Evolutionary conservation across 2,329 filamentous ascomycete genomes (phyloP).

Genomic region (Sphaerostilbella broomeana): DNA sequence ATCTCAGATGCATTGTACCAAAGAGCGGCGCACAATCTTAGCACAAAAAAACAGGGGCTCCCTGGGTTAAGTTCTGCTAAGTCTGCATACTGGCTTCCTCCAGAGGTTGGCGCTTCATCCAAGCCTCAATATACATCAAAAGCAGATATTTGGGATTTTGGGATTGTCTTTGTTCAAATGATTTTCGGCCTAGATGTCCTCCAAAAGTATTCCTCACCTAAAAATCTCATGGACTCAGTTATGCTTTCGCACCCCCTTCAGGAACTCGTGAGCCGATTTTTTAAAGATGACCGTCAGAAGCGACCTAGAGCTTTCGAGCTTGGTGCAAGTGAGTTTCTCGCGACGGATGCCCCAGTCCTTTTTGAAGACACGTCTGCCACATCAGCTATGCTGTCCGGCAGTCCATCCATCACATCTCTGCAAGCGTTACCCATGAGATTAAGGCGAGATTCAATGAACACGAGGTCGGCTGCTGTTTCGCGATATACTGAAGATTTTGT

Average conservation of each 20-base stretch:
- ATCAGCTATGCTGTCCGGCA: slow-evolving; percentile 33
- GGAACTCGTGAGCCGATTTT: slow-evolving; percentile 77
- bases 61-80: slow-evolving; percentile 55
- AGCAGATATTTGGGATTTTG: slow-evolving; percentile 92
- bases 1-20: slow-evolving; percentile 70
- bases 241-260: slow-evolving; percentile 67
- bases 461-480: slow-evolving; percentile 46
- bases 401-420: slow-evolving; percentile 37
- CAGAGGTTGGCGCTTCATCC: slow-evolving; percentile 61
- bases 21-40: slow-evolving; percentile 57
- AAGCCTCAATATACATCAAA: slow-evolving; percentile 64
- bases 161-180: slow-evolving; percentile 89
- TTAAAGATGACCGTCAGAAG: slow-evolving; percentile 77
- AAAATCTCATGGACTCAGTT: slow-evolving; percentile 62
- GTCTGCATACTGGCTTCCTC: slow-evolving; percentile 76
- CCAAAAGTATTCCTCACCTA: slow-evolving; percentile 72
- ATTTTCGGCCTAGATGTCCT: slow-evolving; percentile 75
- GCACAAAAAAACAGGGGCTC: slow-evolving; percentile 44
- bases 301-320: slow-evolving; percentile 74
- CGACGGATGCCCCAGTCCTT: slow-evolving; percentile 56
- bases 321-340: slow-evolving; percentile 58
- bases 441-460: slow-evolving; percentile 56
- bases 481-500: slow-evolving; percentile 86
- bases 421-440: slow-evolving; percentile 41
- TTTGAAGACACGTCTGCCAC: slow-evolving; percentile 37